Evolutionary conservation across 2,329 filamentous ascomycete species (phyloP).

Genomic region (Fusarium redolens): DNA sequence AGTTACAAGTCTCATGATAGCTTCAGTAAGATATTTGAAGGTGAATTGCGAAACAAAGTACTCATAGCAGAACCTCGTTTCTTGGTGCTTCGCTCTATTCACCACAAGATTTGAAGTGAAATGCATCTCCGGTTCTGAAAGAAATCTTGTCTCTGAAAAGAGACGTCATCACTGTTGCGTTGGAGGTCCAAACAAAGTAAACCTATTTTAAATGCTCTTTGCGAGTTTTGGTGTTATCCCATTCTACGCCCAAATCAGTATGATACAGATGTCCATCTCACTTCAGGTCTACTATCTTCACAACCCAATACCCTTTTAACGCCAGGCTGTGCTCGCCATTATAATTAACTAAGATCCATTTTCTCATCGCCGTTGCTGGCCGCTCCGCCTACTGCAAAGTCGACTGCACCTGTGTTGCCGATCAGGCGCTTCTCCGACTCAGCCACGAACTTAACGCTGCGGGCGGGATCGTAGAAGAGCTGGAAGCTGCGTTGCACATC

Average conservation of each 20-base stretch:
- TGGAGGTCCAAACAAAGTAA: conserved; percentile 14
- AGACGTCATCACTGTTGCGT: not conserved
- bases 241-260: conserved; percentile 46
- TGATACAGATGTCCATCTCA: conserved; percentile 46
- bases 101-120: not conserved
- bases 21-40: not conserved
- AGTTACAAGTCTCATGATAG: not conserved
- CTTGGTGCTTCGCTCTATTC: not conserved
- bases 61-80: not conserved
- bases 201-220: conserved; percentile 25
- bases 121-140: not conserved
- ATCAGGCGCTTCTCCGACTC: conserved; percentile 95
- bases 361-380: conserved; percentile 55
- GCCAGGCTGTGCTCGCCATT: conserved; percentile 45
- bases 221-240: conserved; percentile 28
- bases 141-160: not conserved
- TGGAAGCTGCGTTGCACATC: conserved; percentile 95
- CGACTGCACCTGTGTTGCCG: conserved; percentile 84
- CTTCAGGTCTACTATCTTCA: conserved; percentile 17
- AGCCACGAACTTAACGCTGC: conserved; percentile 90
- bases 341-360: conserved; percentile 59
- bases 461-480: conserved; percentile 89
- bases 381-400: conserved; percentile 63
- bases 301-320: conserved; percentile 44
- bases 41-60: not conserved